These are phyloP conservation scores for Asterella californica DNA, from an alignment of 225 moss, liverwort and hornwort genomes.

Conservation along the genomic window DNA sequence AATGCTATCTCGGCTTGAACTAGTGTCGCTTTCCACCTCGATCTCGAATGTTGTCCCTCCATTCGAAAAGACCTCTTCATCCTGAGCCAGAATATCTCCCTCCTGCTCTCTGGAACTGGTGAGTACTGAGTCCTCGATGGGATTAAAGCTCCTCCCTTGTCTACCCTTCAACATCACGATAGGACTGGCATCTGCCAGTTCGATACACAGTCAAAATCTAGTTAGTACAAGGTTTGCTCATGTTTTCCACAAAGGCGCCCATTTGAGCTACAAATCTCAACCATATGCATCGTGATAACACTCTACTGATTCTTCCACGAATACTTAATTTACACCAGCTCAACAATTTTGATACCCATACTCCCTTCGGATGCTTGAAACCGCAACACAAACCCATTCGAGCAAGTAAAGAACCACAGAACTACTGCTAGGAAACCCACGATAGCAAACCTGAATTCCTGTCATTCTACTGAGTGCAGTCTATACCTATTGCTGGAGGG, in stretches of 20 bases:
- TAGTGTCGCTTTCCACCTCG: conserved; percentile 26
- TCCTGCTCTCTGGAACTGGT: conserved; percentile 24
- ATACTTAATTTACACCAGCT: neutral
- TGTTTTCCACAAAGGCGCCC: neutral
- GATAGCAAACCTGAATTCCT: neutral
- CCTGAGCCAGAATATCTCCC: conserved; percentile 23
- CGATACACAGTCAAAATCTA: neutral
- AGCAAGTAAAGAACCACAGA: neutral
- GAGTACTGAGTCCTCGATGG: conserved; percentile 25
- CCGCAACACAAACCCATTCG: neutral
- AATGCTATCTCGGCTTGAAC: conserved; percentile 14
- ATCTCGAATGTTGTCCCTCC: conserved; percentile 18
- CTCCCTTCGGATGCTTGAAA: neutral
- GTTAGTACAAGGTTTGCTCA: neutral
- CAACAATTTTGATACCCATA: neutral
- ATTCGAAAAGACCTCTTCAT: conserved; percentile 32
- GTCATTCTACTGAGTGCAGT: neutral
- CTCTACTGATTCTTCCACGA: neutral
- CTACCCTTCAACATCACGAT: conserved; percentile 20
- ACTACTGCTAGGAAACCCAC: neutral
- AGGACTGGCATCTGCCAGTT: conserved; percentile 27
- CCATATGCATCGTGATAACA: neutral
- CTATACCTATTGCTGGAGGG: neutral
- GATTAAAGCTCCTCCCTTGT: conserved; percentile 18
- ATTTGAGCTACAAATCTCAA: neutral